Percentiles rank a stretch among this genome's conserved stretches.
Evolutionary conservation across 768 basidiomycete genomes (phyloP).

Genomic region (Lentinula edodes): DNA sequence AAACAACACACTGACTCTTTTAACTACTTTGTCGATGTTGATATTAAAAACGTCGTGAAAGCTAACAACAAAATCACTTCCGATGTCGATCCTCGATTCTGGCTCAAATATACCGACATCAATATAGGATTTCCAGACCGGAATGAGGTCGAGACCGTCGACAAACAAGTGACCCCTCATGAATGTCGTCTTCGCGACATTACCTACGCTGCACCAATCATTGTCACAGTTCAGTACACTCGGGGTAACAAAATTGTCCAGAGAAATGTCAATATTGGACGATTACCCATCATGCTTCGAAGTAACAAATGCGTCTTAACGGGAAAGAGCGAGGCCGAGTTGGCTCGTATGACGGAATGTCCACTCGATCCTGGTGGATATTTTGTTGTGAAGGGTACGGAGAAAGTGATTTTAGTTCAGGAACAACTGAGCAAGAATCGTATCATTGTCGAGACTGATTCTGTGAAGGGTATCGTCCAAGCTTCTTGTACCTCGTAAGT

Average conservation of each 20-base stretch:
- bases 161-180: conserved; percentile 87
- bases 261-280: conserved; percentile 83
- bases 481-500: conserved; percentile 95
- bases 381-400: conserved; percentile 98
- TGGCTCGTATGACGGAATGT: conserved; percentile 96
- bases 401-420: conserved; percentile 98
- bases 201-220: conserved; percentile 89
- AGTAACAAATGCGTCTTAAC: conserved; percentile 93
- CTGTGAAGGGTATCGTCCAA: conserved; percentile 83
- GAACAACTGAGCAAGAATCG: conserved; percentile 99
- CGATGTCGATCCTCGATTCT: conserved; percentile 94
- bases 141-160: conserved; percentile 73
- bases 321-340: conserved; percentile 66
- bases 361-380: conserved; percentile 99
- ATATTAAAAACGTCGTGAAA: conserved; percentile 94
- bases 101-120: conserved; percentile 95
- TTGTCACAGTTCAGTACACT: conserved; percentile 93
- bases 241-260: conserved; percentile 86
- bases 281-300: conserved; percentile 93
- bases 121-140: conserved; percentile 89
- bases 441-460: conserved; percentile 96
- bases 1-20: conserved; percentile 99
- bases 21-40: conserved; percentile 97
- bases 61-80: conserved; percentile 93
- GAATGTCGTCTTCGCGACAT: conserved; percentile 96